Base-by-base conservation (phyloP, 2,329 filamentous ascomycete genomes). In the Sclerotinia glacialis region DNA sequence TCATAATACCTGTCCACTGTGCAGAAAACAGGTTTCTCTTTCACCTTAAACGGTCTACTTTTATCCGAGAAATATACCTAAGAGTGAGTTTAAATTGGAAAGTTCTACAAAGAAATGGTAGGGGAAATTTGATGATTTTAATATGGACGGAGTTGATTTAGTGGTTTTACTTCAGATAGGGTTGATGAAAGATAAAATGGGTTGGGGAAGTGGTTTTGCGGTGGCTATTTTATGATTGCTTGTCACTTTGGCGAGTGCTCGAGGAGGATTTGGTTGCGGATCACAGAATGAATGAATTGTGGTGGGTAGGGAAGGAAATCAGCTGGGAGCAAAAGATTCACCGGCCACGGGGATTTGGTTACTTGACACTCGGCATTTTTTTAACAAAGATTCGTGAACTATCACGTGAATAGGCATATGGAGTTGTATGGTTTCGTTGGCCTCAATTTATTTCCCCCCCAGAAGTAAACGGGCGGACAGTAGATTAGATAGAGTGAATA, bases 21-120 rank as follows among this genome's bases (percentile, higher is more conserved):
- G 58, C 31, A 47, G 31, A 23, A 46, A 2, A 6, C 2, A 23
- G 0, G n/a, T 49, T 12, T 1, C 4, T 12, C 46, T 61, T 4
- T n/a, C 52, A 37, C 31, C 21, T 12, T 23, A 11, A 55, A 14
- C 37, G 5, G 37, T 16, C 37, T 14, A 16, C 11, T 16, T 16
- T 16, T 16, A 5, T 16, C 5, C 0, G 4, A 16, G 37, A 40
- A 12, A 31, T 40, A 16, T 14, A 0, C 14, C 14, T 6, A 40
- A 34, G 28, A 18, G 14, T 37, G 28, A 18, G 14, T 2, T 9
- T 3, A 1, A 14, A 8, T 21, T 2, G 31, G 34, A 31, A 9
- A 26, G n/a, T 1, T 18, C 1, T 14, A 26, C 11, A 5, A 26
- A 12, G 16, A 12, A 12, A 1, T 16, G 3, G 4, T 3, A 3